Evolutionary conservation across 768 basidiomycete genomes (phyloP).

Genomic region (Lactifluus volemus): DNA sequence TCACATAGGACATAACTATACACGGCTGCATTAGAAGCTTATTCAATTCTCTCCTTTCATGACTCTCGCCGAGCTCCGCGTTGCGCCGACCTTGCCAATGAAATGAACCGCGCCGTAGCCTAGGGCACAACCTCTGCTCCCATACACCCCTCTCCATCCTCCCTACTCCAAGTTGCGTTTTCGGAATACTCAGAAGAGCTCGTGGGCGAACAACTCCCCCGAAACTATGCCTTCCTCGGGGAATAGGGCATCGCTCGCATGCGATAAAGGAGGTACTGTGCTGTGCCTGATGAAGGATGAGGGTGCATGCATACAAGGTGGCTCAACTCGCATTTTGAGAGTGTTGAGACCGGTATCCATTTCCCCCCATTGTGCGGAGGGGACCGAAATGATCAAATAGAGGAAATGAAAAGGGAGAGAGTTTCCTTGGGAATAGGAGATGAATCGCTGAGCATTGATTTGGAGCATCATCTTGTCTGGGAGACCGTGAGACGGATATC

Average conservation of each 20-base stretch:
- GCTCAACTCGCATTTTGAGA: too few species aligned
- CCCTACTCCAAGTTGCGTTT: background rate
- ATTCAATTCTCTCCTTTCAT: conserved; percentile 48
- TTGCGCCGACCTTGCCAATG: conserved; percentile 48
- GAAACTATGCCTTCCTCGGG: conserved; percentile 93
- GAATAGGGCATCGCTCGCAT: conserved; percentile 80
- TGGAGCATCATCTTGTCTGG: too few species aligned
- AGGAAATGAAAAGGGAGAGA: too few species aligned
- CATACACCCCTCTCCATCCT: conserved; percentile 1
- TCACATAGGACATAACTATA: conserved; percentile 59
- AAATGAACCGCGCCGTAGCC: conserved; percentile 45
- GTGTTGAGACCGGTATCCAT: too few species aligned
- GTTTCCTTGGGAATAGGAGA: too few species aligned
- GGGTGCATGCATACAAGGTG: too few species aligned
- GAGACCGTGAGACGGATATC: too few species aligned
- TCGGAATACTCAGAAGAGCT: conserved; percentile 68
- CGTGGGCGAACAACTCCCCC: conserved; percentile 79
- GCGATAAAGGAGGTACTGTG: conserved; percentile 26
- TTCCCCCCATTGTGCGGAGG: too few species aligned
- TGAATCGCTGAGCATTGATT: too few species aligned
- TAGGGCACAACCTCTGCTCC: background rate
- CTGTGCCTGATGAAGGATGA: too few species aligned
- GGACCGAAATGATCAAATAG: too few species aligned
- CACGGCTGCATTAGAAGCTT: conserved; percentile 58
- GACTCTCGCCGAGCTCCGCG: conserved; percentile 38